phyloP scores from a whole-genome alignment of 169 alveolate species.

The Theileria parva region DNA sequence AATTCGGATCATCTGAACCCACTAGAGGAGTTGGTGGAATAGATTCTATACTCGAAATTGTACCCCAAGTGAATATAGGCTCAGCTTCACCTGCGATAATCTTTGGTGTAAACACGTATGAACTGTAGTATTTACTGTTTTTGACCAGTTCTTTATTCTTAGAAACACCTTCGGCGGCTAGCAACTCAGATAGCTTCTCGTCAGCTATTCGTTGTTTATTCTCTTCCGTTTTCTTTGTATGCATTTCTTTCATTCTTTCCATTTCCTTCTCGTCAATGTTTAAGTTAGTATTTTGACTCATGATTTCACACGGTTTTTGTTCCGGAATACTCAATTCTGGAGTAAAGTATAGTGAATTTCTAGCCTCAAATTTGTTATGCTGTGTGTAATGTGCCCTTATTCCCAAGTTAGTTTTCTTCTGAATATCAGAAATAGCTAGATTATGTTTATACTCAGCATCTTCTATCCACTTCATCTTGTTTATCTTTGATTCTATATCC shows the following conservation, averaged over 20 bases:
- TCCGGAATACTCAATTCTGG: conserved; percentile 12
- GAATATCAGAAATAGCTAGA: conserved; percentile 51
- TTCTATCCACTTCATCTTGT: conserved; percentile 55
- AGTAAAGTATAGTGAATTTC: conserved; percentile 47
- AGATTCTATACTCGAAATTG: conserved; percentile 26
- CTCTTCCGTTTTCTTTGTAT: conserved; percentile 38
- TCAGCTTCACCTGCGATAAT: conserved; percentile 67
- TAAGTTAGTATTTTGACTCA: conserved; percentile 54
- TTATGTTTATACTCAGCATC: conserved; percentile 64
- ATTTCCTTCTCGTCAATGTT: conserved; percentile 55
- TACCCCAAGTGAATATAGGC: conserved; percentile 70
- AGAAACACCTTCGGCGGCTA: conserved; percentile 57
- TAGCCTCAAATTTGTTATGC: conserved; percentile 47
- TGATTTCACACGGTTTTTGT: conserved; percentile 24
- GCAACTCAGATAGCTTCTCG: conserved; percentile 57
- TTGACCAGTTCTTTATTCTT: conserved; percentile 42
- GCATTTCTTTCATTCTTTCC: conserved; percentile 33
- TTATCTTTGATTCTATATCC: conserved; percentile 54
- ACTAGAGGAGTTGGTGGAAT: conserved; percentile 18
- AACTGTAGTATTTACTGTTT: conserved; percentile 17
- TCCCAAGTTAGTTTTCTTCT: conserved; percentile 69
- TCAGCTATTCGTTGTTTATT: conserved; percentile 36
- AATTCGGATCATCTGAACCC: no score
- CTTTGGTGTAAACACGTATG: conserved; percentile 70
- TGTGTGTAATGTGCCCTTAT: conserved; percentile 29